Evolutionary conservation across 75 land plant genomes (phyloP).

Genomic region (Larix kaempferi): DNA sequence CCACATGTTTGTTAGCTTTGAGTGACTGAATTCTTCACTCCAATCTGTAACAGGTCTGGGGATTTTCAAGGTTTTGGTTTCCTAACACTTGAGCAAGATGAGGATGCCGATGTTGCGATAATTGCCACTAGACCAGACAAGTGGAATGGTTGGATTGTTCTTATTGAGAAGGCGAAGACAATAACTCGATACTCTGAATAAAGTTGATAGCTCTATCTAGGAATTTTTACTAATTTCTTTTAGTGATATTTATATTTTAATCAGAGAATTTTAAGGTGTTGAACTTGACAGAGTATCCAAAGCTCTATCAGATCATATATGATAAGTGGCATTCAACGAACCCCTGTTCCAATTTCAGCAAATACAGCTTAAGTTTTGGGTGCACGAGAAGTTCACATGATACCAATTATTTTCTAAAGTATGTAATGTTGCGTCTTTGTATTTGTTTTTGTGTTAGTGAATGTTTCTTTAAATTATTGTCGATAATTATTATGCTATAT

Average conservation of each 20-base stretch:
- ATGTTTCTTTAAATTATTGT: background rate
- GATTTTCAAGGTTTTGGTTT: slow-evolving; percentile 66
- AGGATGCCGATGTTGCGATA: slow-evolving; percentile 64
- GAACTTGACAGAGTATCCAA: slow-evolving; percentile 5
- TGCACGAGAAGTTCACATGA: slow-evolving; percentile 4
- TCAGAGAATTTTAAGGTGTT: slow-evolving; percentile 7
- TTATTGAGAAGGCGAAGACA: slow-evolving; percentile 63
- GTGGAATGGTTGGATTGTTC: slow-evolving; percentile 57
- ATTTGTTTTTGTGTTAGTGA: background rate
- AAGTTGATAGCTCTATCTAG: background rate
- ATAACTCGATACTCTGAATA: slow-evolving; percentile 17
- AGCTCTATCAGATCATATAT: slow-evolving; percentile 1
- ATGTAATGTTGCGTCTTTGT: slow-evolving; percentile 7
- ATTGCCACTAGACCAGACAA: slow-evolving; percentile 47
- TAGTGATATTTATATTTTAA: slow-evolving; percentile 1
- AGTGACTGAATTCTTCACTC: no score
- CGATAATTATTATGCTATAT: background rate
- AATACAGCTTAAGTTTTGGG: background rate
- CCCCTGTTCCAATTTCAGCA: background rate
- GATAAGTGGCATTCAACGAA: slow-evolving; percentile 7
- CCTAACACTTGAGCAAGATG: slow-evolving; percentile 48
- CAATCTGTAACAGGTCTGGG: slow-evolving; percentile 34
- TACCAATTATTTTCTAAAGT: slow-evolving; percentile 3
- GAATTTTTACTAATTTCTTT: slow-evolving; percentile 1
- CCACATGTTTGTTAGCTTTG: no score